These are phyloP conservation scores for Microdochium bolleyi DNA, from an alignment of 2,329 filamentous ascomycete genomes.

Conservation along the genomic window DNA sequence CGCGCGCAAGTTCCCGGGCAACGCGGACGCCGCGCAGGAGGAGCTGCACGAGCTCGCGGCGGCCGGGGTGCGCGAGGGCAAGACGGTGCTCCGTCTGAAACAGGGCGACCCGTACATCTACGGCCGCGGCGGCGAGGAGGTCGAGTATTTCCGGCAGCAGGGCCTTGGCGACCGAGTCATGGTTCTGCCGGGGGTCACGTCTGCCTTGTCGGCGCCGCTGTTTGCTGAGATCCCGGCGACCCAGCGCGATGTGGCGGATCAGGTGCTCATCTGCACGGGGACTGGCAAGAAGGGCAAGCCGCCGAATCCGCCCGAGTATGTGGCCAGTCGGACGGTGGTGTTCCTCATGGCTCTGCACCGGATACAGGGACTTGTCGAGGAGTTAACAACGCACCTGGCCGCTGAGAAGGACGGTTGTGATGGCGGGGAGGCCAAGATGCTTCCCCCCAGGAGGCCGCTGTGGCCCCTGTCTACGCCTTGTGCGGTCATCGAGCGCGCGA, in stretches of 20 bases:
- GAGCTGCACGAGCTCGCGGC: conserved; percentile 78
- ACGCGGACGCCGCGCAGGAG: conserved; percentile 87
- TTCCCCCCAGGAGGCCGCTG: conserved; percentile 22
- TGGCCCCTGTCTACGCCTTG: conserved; percentile 81
- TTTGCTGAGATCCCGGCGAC: conserved; percentile 85
- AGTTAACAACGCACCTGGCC: conserved; percentile 47
- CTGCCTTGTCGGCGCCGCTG: conserved; percentile 75
- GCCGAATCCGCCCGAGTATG: conserved; percentile 73
- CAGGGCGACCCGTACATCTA: conserved; percentile 97
- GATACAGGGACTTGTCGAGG: conserved; percentile 63
- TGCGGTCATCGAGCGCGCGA: conserved; percentile 87
- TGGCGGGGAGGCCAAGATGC: conserved; percentile 18
- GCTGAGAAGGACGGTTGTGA: conserved; percentile 21
- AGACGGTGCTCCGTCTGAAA: conserved; percentile 82
- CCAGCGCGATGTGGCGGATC: conserved; percentile 82
- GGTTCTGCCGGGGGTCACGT: conserved; percentile 87
- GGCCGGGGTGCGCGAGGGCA: conserved; percentile 54
- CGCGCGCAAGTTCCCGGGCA: conserved; percentile 94
- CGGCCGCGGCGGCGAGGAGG: conserved; percentile 89
- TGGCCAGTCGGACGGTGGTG: conserved; percentile 72
- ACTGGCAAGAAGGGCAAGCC: conserved; percentile 85
- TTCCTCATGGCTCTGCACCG: conserved; percentile 95
- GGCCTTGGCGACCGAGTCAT: conserved; percentile 56
- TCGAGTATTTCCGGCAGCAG: conserved; percentile 68
- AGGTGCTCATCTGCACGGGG: conserved; percentile 92